These are phyloP conservation scores for Candida awuae DNA, from an alignment of 805 yeast species.

Conservation along the genomic window DNA sequence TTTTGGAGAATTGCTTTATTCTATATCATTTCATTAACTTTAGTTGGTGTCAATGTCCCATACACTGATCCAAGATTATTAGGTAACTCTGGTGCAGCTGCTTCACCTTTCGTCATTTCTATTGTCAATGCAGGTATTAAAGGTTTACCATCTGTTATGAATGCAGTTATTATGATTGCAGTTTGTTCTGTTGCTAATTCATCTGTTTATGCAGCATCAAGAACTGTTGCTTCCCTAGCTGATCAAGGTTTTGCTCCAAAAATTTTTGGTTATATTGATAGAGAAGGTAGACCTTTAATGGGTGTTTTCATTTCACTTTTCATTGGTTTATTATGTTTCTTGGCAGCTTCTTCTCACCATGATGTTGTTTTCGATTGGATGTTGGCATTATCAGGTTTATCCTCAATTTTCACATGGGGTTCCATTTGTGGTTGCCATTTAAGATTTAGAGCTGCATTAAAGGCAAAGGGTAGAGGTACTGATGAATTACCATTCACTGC, in stretches of 20 bases:
- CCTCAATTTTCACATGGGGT: slow-evolving; percentile 71
- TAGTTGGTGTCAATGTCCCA: slow-evolving; percentile 58
- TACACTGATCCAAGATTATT: slow-evolving; percentile 40
- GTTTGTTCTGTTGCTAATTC: slow-evolving; percentile 71
- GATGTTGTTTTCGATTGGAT: slow-evolving; percentile 61
- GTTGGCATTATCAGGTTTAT: slow-evolving; percentile 65
- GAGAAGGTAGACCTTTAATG: slow-evolving; percentile 65
- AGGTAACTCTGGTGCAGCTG: slow-evolving; percentile 41
- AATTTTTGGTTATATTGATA: slow-evolving; percentile 58
- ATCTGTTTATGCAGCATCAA: slow-evolving; percentile 61
- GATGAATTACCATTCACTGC: slow-evolving; percentile 61
- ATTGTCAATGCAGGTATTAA: slow-evolving; percentile 50
- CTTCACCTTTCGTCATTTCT: slow-evolving; percentile 68
- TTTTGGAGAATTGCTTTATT: slow-evolving; percentile 56
- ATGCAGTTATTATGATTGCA: slow-evolving; percentile 62
- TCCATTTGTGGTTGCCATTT: slow-evolving; percentile 60
- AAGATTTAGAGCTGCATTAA: slow-evolving; percentile 59
- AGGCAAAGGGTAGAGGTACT: slow-evolving; percentile 52
- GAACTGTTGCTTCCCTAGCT: slow-evolving; percentile 60
- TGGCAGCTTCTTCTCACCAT: slow-evolving; percentile 50
- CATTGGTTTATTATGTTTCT: slow-evolving; percentile 50
- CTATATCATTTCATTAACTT: slow-evolving; percentile 44
- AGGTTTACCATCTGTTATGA: slow-evolving; percentile 61
- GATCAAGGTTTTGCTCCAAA: slow-evolving; percentile 62
- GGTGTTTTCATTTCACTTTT: slow-evolving; percentile 49